Conservation (phyloP, 768 basidiomycete genomes). For the Clavulina sp. region DNA sequence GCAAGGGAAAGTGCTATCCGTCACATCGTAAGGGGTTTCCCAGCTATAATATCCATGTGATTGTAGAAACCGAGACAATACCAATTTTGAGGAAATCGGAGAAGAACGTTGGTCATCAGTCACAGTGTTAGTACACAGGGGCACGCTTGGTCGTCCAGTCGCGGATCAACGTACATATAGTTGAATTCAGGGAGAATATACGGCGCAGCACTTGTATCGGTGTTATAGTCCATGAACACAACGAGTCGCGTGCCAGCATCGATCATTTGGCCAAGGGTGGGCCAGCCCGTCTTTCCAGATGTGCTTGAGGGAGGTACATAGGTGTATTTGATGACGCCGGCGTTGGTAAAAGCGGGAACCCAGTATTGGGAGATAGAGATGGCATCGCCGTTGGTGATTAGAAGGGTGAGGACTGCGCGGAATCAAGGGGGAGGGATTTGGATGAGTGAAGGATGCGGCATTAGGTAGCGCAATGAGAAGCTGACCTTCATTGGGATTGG, state of each 20-base stretch:
- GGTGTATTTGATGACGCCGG: constrained; percentile 52
- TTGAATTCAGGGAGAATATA: constrained; percentile 39
- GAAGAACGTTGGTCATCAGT: too few relatives aligned
- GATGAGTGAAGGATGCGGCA: too few relatives aligned
- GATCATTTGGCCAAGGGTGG: constrained; percentile 42
- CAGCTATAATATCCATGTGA: not conserved
- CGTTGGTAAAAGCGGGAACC: constrained; percentile 48
- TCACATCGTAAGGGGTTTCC: not conserved
- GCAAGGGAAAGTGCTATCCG: not conserved
- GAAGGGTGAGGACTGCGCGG: constrained; percentile 37
- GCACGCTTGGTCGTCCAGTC: too few relatives aligned
- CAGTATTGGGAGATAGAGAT: constrained; percentile 39
- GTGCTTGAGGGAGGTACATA: constrained; percentile 49
- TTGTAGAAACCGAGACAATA: not conserved
- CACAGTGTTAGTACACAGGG: too few relatives aligned
- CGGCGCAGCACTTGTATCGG: constrained; percentile 51
- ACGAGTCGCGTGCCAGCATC: constrained; percentile 60
- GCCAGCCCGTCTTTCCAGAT: constrained; percentile 51
- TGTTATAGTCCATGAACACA: constrained; percentile 67
- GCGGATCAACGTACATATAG: not conserved
- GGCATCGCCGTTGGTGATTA: constrained; percentile 74
- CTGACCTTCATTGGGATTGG: constrained; percentile 75
- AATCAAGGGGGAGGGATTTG: not conserved
- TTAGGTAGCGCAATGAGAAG: not conserved
- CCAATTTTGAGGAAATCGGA: too few relatives aligned